These are phyloP conservation scores for Stagonosporopsis rhizophila DNA, from an alignment of 2,329 filamentous ascomycete genomes.

Conservation along the genomic window DNA sequence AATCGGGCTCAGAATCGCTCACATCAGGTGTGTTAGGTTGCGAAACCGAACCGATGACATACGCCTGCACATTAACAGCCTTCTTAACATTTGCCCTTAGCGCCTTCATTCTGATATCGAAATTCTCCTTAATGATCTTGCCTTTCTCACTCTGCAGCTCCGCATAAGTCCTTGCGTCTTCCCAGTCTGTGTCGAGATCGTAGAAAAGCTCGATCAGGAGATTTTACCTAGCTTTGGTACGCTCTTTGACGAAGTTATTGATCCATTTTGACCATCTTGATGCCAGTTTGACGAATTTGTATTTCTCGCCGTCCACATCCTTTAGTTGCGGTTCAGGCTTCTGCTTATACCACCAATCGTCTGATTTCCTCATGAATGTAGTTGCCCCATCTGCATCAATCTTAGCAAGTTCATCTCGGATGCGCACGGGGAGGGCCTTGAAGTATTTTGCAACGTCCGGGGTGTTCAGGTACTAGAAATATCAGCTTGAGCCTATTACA, in stretches of 20 bases:
- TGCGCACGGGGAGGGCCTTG: background rate
- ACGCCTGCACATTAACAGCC: too few species aligned
- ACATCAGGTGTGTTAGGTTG: too few species aligned
- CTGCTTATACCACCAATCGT: background rate
- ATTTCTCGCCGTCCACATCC: background rate
- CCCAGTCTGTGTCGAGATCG: conserved; percentile 14
- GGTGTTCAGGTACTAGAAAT: background rate
- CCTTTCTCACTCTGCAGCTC: background rate
- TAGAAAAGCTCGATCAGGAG: background rate
- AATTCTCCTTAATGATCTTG: too few species aligned
- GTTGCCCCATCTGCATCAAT: background rate
- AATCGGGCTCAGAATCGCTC: too few species aligned
- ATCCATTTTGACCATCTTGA: background rate
- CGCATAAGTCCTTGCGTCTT: conserved; percentile 32
- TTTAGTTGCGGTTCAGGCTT: background rate
- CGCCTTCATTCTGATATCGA: too few species aligned
- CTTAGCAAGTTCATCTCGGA: background rate
- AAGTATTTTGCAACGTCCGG: background rate
- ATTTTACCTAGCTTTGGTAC: background rate
- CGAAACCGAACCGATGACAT: too few species aligned
- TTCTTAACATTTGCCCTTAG: too few species aligned
- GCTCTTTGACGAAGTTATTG: background rate
- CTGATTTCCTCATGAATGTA: background rate
- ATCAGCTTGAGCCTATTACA: background rate
- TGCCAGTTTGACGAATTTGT: background rate